phyloP scores from a whole-genome alignment of 257 asterid species.

The Buddleja alternifolia region DNA sequence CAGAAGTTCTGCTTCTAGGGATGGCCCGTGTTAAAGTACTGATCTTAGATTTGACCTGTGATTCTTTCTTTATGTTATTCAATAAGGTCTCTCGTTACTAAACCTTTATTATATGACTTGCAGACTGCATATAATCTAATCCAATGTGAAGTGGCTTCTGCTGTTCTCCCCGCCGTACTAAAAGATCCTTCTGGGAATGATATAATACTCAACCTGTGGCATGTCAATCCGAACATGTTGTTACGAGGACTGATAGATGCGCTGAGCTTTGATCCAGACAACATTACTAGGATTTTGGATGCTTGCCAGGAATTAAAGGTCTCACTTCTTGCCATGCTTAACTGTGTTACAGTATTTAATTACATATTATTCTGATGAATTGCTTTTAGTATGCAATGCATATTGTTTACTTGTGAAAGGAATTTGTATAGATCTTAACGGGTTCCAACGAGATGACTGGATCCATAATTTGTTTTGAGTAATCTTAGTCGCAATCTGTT shows the following conservation, averaged over 20 bases:
- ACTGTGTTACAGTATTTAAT: neutral
- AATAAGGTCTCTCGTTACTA: constrained; percentile 11
- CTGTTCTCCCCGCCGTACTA: constrained; percentile 60
- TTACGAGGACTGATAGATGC: constrained; percentile 81
- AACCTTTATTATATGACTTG: constrained; percentile 35
- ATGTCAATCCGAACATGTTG: constrained; percentile 68
- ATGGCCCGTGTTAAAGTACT: constrained; percentile 85
- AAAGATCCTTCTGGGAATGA: constrained; percentile 50
- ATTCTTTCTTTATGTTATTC: constrained; percentile 1
- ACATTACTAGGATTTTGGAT: constrained; percentile 63
- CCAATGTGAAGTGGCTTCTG: constrained; percentile 74
- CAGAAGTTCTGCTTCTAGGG: constrained; percentile 88
- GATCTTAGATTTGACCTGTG: constrained; percentile 21
- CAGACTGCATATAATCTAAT: constrained; percentile 94
- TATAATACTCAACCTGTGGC: constrained; percentile 68
- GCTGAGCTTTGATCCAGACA: constrained; percentile 64
- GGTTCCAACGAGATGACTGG: constrained; percentile 15
- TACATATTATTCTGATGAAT: neutral
- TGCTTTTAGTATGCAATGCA: neutral
- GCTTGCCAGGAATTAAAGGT: constrained; percentile 90
- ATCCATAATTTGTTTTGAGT: constrained; percentile 1
- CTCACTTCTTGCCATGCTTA: constrained; percentile 25
- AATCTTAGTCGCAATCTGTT: neutral
- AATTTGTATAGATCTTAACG: constrained; percentile 4
- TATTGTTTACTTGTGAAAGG: neutral